Evolutionary conservation across 371 early-diverging fungal genomes (phyloP).

Genomic region (Lichtheimia ramosa): DNA sequence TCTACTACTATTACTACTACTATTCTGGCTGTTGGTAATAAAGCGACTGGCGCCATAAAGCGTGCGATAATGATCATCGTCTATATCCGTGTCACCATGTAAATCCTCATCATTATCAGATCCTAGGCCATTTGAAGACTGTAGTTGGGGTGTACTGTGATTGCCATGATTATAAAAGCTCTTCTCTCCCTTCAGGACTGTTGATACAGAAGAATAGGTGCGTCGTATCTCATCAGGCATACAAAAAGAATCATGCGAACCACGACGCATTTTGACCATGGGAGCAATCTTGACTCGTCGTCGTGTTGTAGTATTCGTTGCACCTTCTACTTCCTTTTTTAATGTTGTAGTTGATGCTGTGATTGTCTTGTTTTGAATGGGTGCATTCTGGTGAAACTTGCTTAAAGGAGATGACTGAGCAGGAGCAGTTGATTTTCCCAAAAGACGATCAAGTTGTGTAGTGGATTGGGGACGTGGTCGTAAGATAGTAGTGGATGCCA

Average conservation of each 20-base stretch:
- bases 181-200: background rate
- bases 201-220: background rate
- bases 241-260: slow-evolving; percentile 12
- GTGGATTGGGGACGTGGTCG: too few relatives aligned
- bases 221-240: slow-evolving; percentile 12
- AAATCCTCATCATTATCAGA: too few relatives aligned
- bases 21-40: background rate
- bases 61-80: too few relatives aligned
- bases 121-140: too few relatives aligned
- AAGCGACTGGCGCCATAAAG: background rate
- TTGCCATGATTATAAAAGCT: slow-evolving; percentile 3
- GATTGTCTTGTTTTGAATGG: background rate
- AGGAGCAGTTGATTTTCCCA: too few relatives aligned
- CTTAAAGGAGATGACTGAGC: background rate
- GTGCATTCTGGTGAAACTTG: background rate
- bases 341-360: background rate
- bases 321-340: background rate
- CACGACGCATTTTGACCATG: slow-evolving; percentile 8
- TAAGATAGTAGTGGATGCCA: too few relatives aligned
- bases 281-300: slow-evolving; percentile 11
- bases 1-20: too few relatives aligned
- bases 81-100: too few relatives aligned
- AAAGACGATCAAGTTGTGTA: too few relatives aligned
- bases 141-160: background rate
- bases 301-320: background rate